phyloP scores from a whole-genome alignment of 1,284 basidiomycete species.

The Hymenochaete sp. region DNA sequence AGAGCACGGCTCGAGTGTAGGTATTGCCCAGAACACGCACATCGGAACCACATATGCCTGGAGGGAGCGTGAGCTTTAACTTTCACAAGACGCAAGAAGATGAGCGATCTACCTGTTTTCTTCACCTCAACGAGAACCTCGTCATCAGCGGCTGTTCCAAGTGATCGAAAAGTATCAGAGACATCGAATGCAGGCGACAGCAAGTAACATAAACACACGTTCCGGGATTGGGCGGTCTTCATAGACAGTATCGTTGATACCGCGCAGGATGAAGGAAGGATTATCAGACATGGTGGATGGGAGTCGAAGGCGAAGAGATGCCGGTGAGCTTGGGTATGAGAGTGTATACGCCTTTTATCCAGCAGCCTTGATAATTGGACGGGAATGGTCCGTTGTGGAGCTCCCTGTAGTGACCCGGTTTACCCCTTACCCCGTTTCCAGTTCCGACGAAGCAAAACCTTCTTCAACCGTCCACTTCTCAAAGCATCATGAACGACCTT shows the following conservation, averaged over 20 bases:
- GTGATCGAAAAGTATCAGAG: slow-evolving; percentile 6
- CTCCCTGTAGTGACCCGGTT: too few species aligned
- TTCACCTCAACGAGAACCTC: slow-evolving; percentile 88
- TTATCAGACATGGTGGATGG: too few species aligned
- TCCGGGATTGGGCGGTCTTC: slow-evolving; percentile 76
- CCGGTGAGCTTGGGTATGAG: too few species aligned
- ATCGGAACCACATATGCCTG: slow-evolving; percentile 88
- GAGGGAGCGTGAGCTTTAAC: not conserved
- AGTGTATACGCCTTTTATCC: too few species aligned
- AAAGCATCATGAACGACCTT: too few species aligned
- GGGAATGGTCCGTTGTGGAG: too few species aligned
- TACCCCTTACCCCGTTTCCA: too few species aligned
- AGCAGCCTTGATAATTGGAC: too few species aligned
- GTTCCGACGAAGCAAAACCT: too few species aligned
- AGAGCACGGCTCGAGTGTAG: slow-evolving; percentile 14
- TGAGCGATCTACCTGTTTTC: slow-evolving; percentile 65
- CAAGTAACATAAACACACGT: slow-evolving; percentile 31
- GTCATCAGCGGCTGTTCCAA: slow-evolving; percentile 48
- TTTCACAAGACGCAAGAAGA: not conserved
- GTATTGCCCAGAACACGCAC: slow-evolving; percentile 31
- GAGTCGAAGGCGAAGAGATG: too few species aligned
- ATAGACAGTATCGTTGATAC: slow-evolving; percentile 63
- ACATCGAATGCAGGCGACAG: slow-evolving; percentile 1
- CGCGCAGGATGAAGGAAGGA: slow-evolving; percentile 73
- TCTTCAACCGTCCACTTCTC: too few species aligned